Evolutionary conservation across 2,329 filamentous ascomycete species (phyloP).

Genomic region (Alternaria postmessia): DNA sequence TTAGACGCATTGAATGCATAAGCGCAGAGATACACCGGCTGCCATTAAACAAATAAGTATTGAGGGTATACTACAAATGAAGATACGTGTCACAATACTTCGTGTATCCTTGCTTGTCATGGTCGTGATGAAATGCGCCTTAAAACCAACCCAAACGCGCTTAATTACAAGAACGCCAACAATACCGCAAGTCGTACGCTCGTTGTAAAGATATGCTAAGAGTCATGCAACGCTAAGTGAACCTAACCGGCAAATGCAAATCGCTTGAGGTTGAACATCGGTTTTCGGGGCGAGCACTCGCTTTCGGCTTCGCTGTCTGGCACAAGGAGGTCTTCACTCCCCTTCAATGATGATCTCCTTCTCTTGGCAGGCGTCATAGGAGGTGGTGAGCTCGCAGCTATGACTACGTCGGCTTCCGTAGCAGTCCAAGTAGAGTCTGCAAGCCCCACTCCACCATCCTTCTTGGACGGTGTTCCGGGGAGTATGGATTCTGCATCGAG

Average conservation of each 20-base stretch:
- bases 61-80: slow-evolving; percentile 23
- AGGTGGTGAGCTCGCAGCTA: slow-evolving; percentile 41
- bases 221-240: slow-evolving; percentile 6
- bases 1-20: not conserved
- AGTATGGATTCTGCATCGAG: slow-evolving; percentile 10
- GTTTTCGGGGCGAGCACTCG: slow-evolving; percentile 46
- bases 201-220: slow-evolving; percentile 15
- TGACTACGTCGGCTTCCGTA: slow-evolving; percentile 42
- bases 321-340: slow-evolving; percentile 58
- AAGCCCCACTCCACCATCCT: slow-evolving; percentile 18
- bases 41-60: slow-evolving; percentile 17
- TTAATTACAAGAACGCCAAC: slow-evolving; percentile 9
- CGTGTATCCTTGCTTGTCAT: not conserved
- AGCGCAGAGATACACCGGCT: not conserved
- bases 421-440: slow-evolving; percentile 38
- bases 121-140: not conserved
- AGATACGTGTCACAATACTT: slow-evolving; percentile 14
- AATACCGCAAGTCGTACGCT: slow-evolving; percentile 9
- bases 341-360: slow-evolving; percentile 41
- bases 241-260: slow-evolving; percentile 49
- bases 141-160: slow-evolving; percentile 1
- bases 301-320: slow-evolving; percentile 55
- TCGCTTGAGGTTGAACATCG: slow-evolving; percentile 49
- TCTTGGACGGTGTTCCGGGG: slow-evolving; percentile 15
- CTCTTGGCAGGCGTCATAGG: slow-evolving; percentile 30